Base-by-base conservation (phyloP, 371 early-diverging fungal genomes). In the Entomophthora muscae region DNA sequence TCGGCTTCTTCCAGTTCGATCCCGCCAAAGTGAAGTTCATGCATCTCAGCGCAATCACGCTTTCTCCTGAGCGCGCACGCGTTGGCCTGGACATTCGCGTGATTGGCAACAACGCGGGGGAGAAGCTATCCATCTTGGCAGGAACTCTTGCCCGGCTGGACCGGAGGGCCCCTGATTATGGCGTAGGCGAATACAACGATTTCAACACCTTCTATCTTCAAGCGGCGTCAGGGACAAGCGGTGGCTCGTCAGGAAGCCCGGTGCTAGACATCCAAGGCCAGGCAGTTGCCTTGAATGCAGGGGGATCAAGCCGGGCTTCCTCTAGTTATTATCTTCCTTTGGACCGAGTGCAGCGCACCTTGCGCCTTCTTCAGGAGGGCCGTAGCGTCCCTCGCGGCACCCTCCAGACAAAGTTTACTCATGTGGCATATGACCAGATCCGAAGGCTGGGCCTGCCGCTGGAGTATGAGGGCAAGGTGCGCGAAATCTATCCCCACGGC, bases 101-200 rank as follows among this genome's bases (percentile, higher is more conserved):
- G 0, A 85, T 88, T 12, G 90, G 88, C 65, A 88, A 86, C 68
- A 87, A 90, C 68, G 90, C 88, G 17, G 88, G 86, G 7, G 90
- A 90, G 68, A 89, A 89, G 66, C 75, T 90, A 51, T 78, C 78
- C 57, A 89, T 90, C 65, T 68, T 88, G 55, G 81, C 86, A 3
- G 91, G 91, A 24, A 82, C 84, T 0, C 68, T 91, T 3, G 86
- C 90, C 5, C 77, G 91, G 17, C 67, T 91, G 63, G 88, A 91
- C 69, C 73, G 91, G 63, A 67, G 75, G 57, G 84, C 88, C 0
- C 91, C 91, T 13, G 79, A 80, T 33, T 85, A 85, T 56, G 85
- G 83, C 57, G 69, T 77, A 3, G 82, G 82, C 3, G 80, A 79
- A 57, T 85, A 81, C 74, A 85, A 83, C 52, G 83, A 83, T 57